These are phyloP conservation scores for Kwoniella sp. DNA, from an alignment of 768 basidiomycete species.

Conservation along the genomic window DNA sequence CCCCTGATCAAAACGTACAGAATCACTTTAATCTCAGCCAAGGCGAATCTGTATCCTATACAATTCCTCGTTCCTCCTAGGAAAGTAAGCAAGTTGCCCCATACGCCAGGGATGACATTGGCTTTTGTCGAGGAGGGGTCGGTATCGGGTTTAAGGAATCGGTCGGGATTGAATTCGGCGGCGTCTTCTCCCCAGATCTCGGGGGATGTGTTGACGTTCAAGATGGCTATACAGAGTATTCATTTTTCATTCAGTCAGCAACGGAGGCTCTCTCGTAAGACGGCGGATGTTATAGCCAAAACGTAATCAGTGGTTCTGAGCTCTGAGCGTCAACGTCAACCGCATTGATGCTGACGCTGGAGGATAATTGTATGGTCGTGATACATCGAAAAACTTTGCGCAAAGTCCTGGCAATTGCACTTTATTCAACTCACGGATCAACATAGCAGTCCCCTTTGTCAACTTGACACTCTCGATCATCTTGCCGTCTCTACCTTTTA, in stretches of 20 bases:
- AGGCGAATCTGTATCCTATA: constrained; percentile 56
- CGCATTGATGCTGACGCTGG: no score
- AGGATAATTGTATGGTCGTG: no score
- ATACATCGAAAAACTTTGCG: no score
- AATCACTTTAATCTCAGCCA: constrained; percentile 55
- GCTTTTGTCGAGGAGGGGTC: constrained; percentile 21
- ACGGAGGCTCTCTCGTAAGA: no score
- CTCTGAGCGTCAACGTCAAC: no score
- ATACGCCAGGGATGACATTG: constrained; percentile 48
- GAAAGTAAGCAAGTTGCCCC: constrained; percentile 55
- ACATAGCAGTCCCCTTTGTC: constrained; percentile 45
- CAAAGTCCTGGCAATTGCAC: no score
- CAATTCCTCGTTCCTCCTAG: constrained; percentile 51
- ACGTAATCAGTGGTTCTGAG: no score
- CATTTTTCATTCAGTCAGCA: no score
- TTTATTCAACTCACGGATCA: constrained; percentile 55
- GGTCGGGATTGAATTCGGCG: constrained; percentile 45
- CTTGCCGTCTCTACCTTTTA: constrained; percentile 47
- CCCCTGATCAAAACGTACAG: constrained; percentile 52
- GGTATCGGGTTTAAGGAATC: constrained; percentile 33
- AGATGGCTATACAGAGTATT: constrained; percentile 44
- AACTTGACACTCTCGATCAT: constrained; percentile 49
- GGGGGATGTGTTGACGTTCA: constrained; percentile 47
- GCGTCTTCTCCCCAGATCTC: constrained; percentile 54
- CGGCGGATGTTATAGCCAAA: no score